phyloP scores from a whole-genome alignment of 2,329 filamentous ascomycete genomes.

The Fusarium sublunatum region DNA sequence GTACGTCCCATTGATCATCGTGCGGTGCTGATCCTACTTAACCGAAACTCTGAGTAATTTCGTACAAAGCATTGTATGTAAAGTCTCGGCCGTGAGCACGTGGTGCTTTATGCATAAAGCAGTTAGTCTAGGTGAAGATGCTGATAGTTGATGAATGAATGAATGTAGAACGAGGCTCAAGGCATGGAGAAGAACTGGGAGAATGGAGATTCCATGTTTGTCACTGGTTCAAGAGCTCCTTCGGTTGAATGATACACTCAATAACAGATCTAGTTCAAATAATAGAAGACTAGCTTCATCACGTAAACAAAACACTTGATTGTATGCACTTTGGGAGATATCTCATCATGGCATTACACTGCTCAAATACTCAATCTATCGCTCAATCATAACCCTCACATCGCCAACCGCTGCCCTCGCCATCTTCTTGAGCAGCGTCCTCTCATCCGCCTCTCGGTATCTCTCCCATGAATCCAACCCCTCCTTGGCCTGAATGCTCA shows the following conservation, averaged over 20 bases:
- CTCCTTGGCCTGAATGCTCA: conserved; percentile 90
- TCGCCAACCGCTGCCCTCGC: conserved; percentile 79
- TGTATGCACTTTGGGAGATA: not conserved
- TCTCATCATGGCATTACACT: conserved; percentile 17
- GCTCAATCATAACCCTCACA: conserved; percentile 63
- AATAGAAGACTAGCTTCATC: not conserved
- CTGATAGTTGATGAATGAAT: no score
- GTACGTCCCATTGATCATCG: not conserved
- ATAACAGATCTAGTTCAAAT: no score
- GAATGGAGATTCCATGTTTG: no score
- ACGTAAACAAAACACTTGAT: not conserved
- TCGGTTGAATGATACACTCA: no score
- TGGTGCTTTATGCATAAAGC: not conserved
- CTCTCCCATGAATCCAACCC: conserved; percentile 86
- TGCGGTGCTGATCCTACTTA: not conserved
- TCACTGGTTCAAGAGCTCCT: no score
- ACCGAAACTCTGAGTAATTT: not conserved
- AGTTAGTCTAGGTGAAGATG: no score
- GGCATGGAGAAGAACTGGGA: no score
- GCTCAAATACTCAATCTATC: conserved; percentile 32
- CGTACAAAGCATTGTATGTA: not conserved
- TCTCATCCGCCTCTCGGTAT: conserved; percentile 88
- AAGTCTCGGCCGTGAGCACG: not conserved
- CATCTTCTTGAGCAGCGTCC: conserved; percentile 86
- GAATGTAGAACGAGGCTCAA: no score